A percentile compares a stretch with the other conserved stretches of the same genome.
Evolutionary conservation across 495 filamentous ascomycete species (phyloP).

Genomic region (Penicillium paradoxum): DNA sequence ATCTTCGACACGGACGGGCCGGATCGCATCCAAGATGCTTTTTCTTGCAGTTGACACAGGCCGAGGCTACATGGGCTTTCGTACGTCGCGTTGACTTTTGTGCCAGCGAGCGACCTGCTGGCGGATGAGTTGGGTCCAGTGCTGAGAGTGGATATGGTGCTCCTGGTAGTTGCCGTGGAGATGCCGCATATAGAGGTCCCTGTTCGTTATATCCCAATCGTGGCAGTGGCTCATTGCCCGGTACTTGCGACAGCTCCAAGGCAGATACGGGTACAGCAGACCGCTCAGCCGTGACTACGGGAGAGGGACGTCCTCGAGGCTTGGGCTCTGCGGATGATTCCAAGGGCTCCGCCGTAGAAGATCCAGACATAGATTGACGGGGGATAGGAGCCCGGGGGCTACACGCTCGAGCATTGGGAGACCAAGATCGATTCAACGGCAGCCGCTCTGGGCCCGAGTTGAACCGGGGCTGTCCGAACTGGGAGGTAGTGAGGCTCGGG

Average conservation of each 20-base stretch:
- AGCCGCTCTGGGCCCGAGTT: slow-evolving; percentile 58
- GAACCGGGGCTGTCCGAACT: slow-evolving; percentile 41
- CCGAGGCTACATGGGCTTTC: slow-evolving; percentile 94
- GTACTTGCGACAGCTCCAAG: slow-evolving; percentile 5
- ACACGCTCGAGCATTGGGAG: slow-evolving; percentile 62
- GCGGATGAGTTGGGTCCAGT: slow-evolving; percentile 19
- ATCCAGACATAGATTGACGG: slow-evolving; percentile 83
- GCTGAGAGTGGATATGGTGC: slow-evolving; percentile 27
- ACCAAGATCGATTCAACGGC: slow-evolving; percentile 64
- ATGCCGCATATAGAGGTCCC: slow-evolving; percentile 23
- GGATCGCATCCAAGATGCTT: slow-evolving; percentile 83
- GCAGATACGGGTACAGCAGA: slow-evolving; percentile 26
- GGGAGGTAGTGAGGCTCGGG: slow-evolving; percentile 38
- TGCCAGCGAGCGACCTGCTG: slow-evolving; percentile 32
- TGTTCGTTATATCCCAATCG: slow-evolving; percentile 25
- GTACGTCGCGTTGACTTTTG: slow-evolving; percentile 72
- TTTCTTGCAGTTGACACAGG: slow-evolving; percentile 95
- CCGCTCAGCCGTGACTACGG: slow-evolving; percentile 29
- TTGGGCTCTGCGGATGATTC: slow-evolving; percentile 53
- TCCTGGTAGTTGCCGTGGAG: slow-evolving; percentile 24
- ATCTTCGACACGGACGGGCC: slow-evolving; percentile 58
- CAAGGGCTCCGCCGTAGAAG: slow-evolving; percentile 58
- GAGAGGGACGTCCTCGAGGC: slow-evolving; percentile 45
- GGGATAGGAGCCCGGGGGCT: slow-evolving; percentile 61
- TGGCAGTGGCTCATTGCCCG: slow-evolving; percentile 19